Conservation (phyloP, 2,329 filamentous ascomycete species). For the Aureobasidium sp. region DNA sequence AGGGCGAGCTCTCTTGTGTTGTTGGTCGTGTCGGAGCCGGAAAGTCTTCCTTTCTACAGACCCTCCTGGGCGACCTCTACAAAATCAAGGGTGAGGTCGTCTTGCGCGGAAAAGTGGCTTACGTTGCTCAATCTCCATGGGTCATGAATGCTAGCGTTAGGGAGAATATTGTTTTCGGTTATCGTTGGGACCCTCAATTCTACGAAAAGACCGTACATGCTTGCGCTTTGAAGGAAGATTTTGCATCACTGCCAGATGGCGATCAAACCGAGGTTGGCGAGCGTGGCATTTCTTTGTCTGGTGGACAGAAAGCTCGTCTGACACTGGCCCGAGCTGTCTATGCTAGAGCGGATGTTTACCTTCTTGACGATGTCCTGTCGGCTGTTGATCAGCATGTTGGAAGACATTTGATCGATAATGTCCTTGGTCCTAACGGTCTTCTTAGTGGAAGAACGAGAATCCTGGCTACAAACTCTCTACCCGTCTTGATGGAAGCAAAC, state of each 20-base stretch:
- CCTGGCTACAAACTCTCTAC: constrained; percentile 89
- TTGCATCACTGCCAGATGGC: constrained; percentile 84
- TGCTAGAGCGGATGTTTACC: constrained; percentile 89
- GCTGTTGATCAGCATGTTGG: constrained; percentile 98
- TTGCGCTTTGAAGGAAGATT: constrained; percentile 85
- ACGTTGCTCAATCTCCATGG: constrained; percentile 90
- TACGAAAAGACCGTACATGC: constrained; percentile 90
- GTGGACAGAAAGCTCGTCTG: constrained; percentile 90
- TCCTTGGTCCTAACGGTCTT: constrained; percentile 77
- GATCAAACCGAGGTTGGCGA: constrained; percentile 96
- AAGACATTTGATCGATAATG: constrained; percentile 87
- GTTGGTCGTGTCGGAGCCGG: constrained; percentile 91
- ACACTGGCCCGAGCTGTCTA: constrained; percentile 92
- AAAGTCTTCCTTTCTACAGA: constrained; percentile 87
- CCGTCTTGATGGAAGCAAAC: constrained; percentile 80
- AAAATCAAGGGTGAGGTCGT: constrained; percentile 78
- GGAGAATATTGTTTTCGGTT: constrained; percentile 95
- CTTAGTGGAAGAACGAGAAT: constrained; percentile 81
- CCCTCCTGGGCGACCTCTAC: constrained; percentile 84
- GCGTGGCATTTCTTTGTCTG: constrained; percentile 89
- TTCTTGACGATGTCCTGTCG: constrained; percentile 88
- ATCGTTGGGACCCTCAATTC: constrained; percentile 86
- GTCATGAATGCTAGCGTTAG: constrained; percentile 96
- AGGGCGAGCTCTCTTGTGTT: constrained; percentile 87
- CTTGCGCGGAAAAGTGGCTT: constrained; percentile 75